Evolutionary conservation across 2,329 filamentous ascomycete species (phyloP), one percentile per base, ranked within the genome.

Genomic region (Colletotrichum sp.): DNA sequence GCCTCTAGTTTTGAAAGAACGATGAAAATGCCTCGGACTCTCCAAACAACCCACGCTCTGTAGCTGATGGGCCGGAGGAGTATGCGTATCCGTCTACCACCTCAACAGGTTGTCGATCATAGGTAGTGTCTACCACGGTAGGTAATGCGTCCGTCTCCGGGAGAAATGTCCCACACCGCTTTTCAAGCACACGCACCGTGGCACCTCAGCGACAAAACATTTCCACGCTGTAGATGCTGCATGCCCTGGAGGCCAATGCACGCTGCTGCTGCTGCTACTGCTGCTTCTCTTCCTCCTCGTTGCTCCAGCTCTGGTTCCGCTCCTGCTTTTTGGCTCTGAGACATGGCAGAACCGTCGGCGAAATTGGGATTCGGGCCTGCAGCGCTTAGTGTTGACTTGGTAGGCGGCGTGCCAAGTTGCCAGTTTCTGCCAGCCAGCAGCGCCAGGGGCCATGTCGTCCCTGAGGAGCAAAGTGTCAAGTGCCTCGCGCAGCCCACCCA

Each of bases 391-490:
- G 26, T 32, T 32, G 55, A 48, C 58, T 48, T 21, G 34, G 32
- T 66, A 67, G 64, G 32, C 62, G 24, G 64, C 62, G 43, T 75
- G 34, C 24, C 48, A 55, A 56, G 69, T 32, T 62, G 64, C 43
- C 52, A 38, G 52, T 38, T 52, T 71, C 68, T 71, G 52, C 38
- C 38, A 72, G 38, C 68, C 58, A 72, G 32, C 36, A 43, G 10
- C 38, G 69, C 70, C 67, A 68, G 70, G 38, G 43, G 43, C n/a
- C 43, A 30, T 60, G 64, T 73, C 73, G 73, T 73, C 73, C 73
- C 73, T 75, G 73, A 73, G 28, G 38, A 73, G 73, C 55, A 75
- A 73, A 75, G 73, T 75, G 73, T 75, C 56, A 72, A 72, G 64
- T 68, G 70, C 64, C 73, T 73, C 32, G 32, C 56, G 70, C 62